Conservation (phyloP, 768 basidiomycete species). For the Leccinum variicolor region DNA sequence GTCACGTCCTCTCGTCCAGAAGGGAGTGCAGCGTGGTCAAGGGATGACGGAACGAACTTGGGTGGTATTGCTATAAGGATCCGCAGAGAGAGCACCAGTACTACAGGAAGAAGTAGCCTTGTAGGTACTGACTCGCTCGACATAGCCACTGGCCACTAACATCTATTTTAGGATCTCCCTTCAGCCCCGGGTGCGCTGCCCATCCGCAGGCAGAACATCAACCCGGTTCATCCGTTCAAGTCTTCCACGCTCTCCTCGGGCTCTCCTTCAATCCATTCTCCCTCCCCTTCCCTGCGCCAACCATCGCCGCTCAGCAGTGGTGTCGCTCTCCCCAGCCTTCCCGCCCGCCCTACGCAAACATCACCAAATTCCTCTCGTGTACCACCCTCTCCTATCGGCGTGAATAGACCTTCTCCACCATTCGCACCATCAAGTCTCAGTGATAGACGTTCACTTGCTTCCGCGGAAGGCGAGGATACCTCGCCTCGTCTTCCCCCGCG, state of each 20-base stretch:
- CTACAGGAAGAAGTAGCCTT: constrained; percentile 32
- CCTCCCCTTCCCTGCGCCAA: constrained; percentile 45
- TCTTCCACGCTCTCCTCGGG: constrained; percentile 48
- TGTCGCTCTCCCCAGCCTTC: constrained; percentile 29
- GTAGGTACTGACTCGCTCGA: constrained; percentile 9
- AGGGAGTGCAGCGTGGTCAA: constrained; percentile 33
- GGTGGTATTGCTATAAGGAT: constrained; percentile 42
- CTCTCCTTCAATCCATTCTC: constrained; percentile 47
- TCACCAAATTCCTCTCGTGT: constrained; percentile 43
- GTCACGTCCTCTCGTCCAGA: constrained; percentile 40
- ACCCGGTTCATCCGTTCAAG: constrained; percentile 46
- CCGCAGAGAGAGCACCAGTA: constrained; percentile 50
- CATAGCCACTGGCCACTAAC: constrained; percentile 4
- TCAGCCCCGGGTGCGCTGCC: constrained; percentile 40
- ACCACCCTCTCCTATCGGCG: constrained; percentile 38
- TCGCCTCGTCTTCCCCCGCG: constrained; percentile 31
- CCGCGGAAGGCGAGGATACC: constrained; percentile 34
- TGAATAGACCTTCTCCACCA: constrained; percentile 36
- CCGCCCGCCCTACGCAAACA: constrained; percentile 34
- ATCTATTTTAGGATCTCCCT: constrained; percentile 32
- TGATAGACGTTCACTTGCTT: constrained; percentile 37
- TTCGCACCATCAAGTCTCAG: constrained; percentile 42
- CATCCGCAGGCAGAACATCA: constrained; percentile 43
- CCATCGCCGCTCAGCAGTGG: constrained; percentile 42
- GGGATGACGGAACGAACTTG: constrained; percentile 34